Conservation (phyloP, 2,329 filamentous ascomycete species). For the Xylaria digitata region DNA sequence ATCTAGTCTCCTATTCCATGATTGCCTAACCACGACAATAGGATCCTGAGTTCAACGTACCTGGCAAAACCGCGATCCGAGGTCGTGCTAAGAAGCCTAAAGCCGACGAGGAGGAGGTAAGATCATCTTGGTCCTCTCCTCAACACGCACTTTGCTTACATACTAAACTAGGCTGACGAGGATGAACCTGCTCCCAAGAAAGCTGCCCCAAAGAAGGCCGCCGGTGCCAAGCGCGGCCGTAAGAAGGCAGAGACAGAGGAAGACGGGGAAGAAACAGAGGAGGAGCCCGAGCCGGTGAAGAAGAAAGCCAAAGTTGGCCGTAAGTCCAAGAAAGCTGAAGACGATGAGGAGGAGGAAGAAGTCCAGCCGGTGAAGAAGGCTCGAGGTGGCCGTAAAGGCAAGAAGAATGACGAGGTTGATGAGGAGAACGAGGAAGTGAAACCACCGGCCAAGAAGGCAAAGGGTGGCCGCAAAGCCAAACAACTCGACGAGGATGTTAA, state of each 20-base stretch:
- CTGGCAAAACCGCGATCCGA: slow-evolving; percentile 73
- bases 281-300: slow-evolving; percentile 50
- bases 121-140: slow-evolving; percentile 21
- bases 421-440: slow-evolving; percentile 33
- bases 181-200: slow-evolving; percentile 50
- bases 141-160: slow-evolving; percentile 26
- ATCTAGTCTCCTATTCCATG: slow-evolving; percentile 26
- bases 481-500: slow-evolving; percentile 42
- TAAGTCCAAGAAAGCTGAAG: slow-evolving; percentile 32
- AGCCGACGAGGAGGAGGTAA: slow-evolving; percentile 51
- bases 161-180: slow-evolving; percentile 35
- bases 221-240: slow-evolving; percentile 54
- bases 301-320: slow-evolving; percentile 53
- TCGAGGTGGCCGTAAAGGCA: slow-evolving; percentile 41
- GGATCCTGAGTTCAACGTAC: slow-evolving; percentile 80
- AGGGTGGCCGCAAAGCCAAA: slow-evolving; percentile 46
- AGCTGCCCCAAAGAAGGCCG: slow-evolving; percentile 32
- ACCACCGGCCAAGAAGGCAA: slow-evolving; percentile 40
- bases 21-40: slow-evolving; percentile 50
- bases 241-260: slow-evolving; percentile 51
- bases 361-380: slow-evolving; percentile 37
- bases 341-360: slow-evolving; percentile 44
- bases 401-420: slow-evolving; percentile 34
- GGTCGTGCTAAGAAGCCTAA: slow-evolving; percentile 53
- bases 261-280: slow-evolving; percentile 45